phyloP scores from a whole-genome alignment of 371 early-diverging fungal genomes.

The Mortierella sp. region DNA sequence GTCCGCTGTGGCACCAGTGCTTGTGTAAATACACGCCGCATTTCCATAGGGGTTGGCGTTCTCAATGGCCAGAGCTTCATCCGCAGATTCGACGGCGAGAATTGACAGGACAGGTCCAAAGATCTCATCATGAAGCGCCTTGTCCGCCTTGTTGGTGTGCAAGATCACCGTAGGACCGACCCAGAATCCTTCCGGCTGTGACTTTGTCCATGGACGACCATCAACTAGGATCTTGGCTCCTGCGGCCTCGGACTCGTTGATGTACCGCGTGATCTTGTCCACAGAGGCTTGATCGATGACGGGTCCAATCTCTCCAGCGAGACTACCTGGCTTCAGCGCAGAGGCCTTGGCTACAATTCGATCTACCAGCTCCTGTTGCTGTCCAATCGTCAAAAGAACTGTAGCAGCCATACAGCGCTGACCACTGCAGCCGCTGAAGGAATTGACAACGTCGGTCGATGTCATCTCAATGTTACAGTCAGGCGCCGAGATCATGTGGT shows the following conservation, averaged over 20 bases:
- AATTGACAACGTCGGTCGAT: constrained; percentile 74
- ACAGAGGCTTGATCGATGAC: constrained; percentile 72
- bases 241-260: constrained; percentile 57
- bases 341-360: constrained; percentile 64
- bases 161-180: constrained; percentile 74
- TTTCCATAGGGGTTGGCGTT: constrained; percentile 79
- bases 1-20: constrained; percentile 69
- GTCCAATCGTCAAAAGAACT: constrained; percentile 73
- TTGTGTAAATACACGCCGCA: constrained; percentile 77
- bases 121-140: constrained; percentile 77
- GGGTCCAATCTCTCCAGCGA: constrained; percentile 67
- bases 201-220: constrained; percentile 64
- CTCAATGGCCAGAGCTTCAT: constrained; percentile 75
- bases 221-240: constrained; percentile 75
- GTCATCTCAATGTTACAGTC: constrained; percentile 78
- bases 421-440: constrained; percentile 74
- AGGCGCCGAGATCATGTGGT: constrained; percentile 79
- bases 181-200: constrained; percentile 64
- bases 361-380: constrained; percentile 66
- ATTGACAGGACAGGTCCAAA: constrained; percentile 82
- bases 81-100: constrained; percentile 58
- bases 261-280: constrained; percentile 66
- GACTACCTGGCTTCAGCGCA: constrained; percentile 59
- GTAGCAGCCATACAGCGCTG: constrained; percentile 80
- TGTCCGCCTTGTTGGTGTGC: constrained; percentile 62